phyloP scores from a whole-genome alignment of 176 grass and related monocot genomes.

The Eragrostis curvula region DNA sequence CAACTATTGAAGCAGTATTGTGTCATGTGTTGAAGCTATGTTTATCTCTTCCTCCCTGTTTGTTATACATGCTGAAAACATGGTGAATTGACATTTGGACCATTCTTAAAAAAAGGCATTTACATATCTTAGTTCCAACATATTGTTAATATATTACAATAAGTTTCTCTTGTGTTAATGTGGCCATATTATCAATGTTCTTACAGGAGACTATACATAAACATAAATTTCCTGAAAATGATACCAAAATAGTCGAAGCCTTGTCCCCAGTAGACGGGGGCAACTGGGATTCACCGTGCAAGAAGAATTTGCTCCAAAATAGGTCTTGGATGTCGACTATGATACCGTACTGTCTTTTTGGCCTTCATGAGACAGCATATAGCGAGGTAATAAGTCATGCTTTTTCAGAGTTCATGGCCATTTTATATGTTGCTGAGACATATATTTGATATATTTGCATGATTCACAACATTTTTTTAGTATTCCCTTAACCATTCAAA shows the following conservation, averaged over 20 bases:
- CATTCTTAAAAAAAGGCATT: neutral
- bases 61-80: neutral
- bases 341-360: conserved; percentile 61
- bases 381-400: conserved; percentile 53
- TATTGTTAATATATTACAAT: too few species aligned
- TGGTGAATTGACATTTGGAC: too few species aligned
- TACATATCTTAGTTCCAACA: neutral
- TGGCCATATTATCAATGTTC: neutral
- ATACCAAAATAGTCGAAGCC: conserved; percentile 24
- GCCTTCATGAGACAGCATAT: conserved; percentile 82
- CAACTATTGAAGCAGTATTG: too few species aligned
- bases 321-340: conserved; percentile 75
- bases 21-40: neutral
- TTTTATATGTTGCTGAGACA: too few species aligned
- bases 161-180: too few species aligned
- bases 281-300: conserved; percentile 26
- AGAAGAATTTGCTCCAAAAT: conserved; percentile 63
- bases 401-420: neutral
- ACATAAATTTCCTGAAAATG: conserved; percentile 45
- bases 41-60: neutral
- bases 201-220: conserved; percentile 80
- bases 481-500: neutral
- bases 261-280: conserved; percentile 27
- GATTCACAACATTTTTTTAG: too few species aligned
- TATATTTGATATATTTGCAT: neutral